Base-by-base conservation (phyloP, 148 eudicot species). In the Dysphania ambrosioides region DNA sequence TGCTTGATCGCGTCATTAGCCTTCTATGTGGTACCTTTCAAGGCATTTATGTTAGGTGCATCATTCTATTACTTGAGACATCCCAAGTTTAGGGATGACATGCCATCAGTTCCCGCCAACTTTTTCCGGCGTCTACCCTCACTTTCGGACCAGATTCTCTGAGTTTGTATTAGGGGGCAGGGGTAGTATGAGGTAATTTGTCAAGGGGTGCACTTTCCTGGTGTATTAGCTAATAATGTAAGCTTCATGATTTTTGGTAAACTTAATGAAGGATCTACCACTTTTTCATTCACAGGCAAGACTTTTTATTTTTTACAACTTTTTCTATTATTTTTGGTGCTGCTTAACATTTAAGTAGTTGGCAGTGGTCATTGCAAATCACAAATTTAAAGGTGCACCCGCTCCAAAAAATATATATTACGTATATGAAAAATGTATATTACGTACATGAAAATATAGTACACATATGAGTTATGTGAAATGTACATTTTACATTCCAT, bases 51-150 rank as follows among this genome's bases (percentile, higher is more conserved):
- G 56, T 29, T 89, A 21, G 92, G 87, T 2, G 72, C 77, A 1
- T 91, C 93, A 5, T 87, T 89, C 44, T 89, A 91, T 75, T 91
- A 89, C 72, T 69, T 93, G 12, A 88, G 98, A n/a, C 98, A 93
- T 75, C 98, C 98, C 0, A 83, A 87, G 83, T 93, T 91, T 63
- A 82, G 97, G 10, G 92, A 68, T 27, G 98, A 93, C 81, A 91
- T 89, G 97, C 97, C 98, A 1, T 88, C 94, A 0, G 77, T 86
- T 15, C 84, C 93, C 1, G 70, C 88, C 38, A 93, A 88, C 80
- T 93, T 93, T 79, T 93, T 93, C 83, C 85, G 93, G 47, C 85
- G 98, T 32, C 84, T 93, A 8, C 95, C 98, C 2, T 90, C 94
- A 0, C 82, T 83, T 23, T 93, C 98, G 2, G 97, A 93, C 60